A percentile compares a stretch with the other conserved stretches of the same genome.
These are phyloP conservation scores for Fomitopsis palustris DNA, from an alignment of 1,284 basidiomycete species.

Conservation along the genomic window DNA sequence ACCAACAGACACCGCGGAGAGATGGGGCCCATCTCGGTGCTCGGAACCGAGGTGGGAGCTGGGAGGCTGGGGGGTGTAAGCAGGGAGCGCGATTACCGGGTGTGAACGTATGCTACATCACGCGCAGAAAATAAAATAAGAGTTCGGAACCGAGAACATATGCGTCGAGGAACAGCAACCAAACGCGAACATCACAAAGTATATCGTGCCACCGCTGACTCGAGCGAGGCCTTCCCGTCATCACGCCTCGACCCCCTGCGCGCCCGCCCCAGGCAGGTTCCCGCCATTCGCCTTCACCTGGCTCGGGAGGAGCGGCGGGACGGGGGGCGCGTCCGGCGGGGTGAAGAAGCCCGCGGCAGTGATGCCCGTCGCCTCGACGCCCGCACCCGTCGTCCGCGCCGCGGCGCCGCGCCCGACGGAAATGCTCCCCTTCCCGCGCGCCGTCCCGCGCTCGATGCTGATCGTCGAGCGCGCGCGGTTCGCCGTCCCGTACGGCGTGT, in stretches of 20 bases:
- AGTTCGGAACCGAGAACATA: not conserved
- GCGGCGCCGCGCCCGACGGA: conserved; percentile 58
- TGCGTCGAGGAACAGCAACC: too few relatives aligned
- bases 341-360: conserved; percentile 73
- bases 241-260: not conserved
- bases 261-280: not conserved
- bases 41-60: not conserved
- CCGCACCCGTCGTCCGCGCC: conserved; percentile 60
- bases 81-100: not conserved
- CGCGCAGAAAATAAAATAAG: not conserved
- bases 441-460: conserved; percentile 50
- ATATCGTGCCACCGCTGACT: not conserved
- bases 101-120: not conserved
- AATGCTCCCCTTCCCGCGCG: conserved; percentile 52
- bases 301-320: conserved; percentile 29
- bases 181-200: too few relatives aligned
- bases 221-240: not conserved
- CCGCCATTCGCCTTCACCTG: conserved; percentile 10
- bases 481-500: conserved; percentile 22
- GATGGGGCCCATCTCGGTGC: too few relatives aligned
- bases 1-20: too few relatives aligned
- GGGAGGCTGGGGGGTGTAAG: not conserved
- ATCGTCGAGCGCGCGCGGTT: conserved; percentile 54
- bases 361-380: conserved; percentile 66
- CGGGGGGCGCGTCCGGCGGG: conserved; percentile 37